Evolutionary conservation across 176 grass and related monocot species (phyloP), one percentile per base, ranked within the genome.

Genomic region (Dendrocalamus sinicus): DNA sequence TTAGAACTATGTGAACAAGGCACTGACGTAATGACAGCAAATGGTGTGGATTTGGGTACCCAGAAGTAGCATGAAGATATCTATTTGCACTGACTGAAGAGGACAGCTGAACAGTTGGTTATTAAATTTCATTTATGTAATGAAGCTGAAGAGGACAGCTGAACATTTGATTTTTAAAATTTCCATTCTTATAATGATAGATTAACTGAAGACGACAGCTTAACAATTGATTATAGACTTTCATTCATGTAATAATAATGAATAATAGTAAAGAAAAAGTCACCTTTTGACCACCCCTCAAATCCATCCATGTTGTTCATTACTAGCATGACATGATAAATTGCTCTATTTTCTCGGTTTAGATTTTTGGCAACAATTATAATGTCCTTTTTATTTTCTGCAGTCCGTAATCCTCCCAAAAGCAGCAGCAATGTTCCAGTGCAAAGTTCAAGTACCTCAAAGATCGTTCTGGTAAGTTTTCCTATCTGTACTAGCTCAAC

Each of bases 341-440:
- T 51, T 40, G 20, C 15, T 77, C 3, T 45, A 22, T 75, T 41
- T 78, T 37, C 15, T 61, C 22, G 28, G 15, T 52, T 60, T 54
- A 72, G 48, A 81, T 59, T 41, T 81, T 72, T 81, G 58, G 5
- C 52, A 55, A 40, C 53, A 53, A 45, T 47, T 84, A 55, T 81
- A 57, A 85, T 76, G 22, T 23, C 13, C 68, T 61, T 19, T 44
- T 44, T 77, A 35, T 76, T 35, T 81, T 72, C 11, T 67, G 15
- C 81, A 99, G 97, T 69, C 16, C 74, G 88, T 81, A 72, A 40
- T 87, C 78, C 26, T 82, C 52, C 67, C 50, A 88, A 90, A 47
- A 86, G 63, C 66, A 88, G 69, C 76, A 92, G 57, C 28, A 63
- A 89, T 73, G 80, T 75, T 60, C 45, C 79, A 80, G 88, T 63